Percentiles rank a stretch among this genome's conserved stretches.
These are phyloP conservation scores for Zopfia rhizophila DNA, from an alignment of 2,329 filamentous ascomycete genomes.

Conservation along the genomic window DNA sequence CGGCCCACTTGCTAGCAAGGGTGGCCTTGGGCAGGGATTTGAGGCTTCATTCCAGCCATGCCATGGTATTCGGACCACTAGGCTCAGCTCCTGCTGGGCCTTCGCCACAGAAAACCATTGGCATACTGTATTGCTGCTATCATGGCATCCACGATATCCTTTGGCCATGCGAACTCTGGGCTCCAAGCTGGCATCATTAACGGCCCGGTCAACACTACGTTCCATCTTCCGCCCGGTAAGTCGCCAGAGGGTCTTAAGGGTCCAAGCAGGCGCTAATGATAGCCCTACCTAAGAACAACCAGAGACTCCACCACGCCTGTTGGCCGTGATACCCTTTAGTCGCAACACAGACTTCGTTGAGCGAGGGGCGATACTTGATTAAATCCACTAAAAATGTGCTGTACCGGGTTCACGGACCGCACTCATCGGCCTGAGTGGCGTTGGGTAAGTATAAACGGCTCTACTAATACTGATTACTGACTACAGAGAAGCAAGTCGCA, in stretches of 20 bases:
- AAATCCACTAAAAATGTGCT: slow-evolving; percentile 19
- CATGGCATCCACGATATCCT: slow-evolving; percentile 13
- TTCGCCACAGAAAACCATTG: slow-evolving; percentile 2
- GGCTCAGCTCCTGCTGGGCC: no score
- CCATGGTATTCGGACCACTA: no score
- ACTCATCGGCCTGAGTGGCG: slow-evolving; percentile 37
- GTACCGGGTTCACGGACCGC: slow-evolving; percentile 25
- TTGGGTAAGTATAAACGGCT: slow-evolving; percentile 26
- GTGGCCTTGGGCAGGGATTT: no score
- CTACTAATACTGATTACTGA: slow-evolving; percentile 5
- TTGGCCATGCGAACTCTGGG: slow-evolving; percentile 14
- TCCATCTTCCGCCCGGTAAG: slow-evolving; percentile 9
- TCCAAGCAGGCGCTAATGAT: slow-evolving; percentile 8
- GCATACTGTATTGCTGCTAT: not conserved
- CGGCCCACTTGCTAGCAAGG: no score
- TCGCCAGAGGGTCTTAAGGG: slow-evolving; percentile 1
- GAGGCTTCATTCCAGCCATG: no score
- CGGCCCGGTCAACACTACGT: slow-evolving; percentile 11
- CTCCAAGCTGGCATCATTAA: slow-evolving; percentile 18
- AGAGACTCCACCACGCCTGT: slow-evolving; percentile 5
- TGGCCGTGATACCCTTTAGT: slow-evolving; percentile 30
- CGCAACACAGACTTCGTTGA: slow-evolving; percentile 36
- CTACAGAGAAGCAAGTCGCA: no score
- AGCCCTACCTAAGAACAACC: slow-evolving; percentile 7
- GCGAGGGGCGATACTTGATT: slow-evolving; percentile 19